Evolutionary conservation across 2,329 filamentous ascomycete genomes (phyloP).

Genomic region (Stagonosporopsis cucurbitacearum): DNA sequence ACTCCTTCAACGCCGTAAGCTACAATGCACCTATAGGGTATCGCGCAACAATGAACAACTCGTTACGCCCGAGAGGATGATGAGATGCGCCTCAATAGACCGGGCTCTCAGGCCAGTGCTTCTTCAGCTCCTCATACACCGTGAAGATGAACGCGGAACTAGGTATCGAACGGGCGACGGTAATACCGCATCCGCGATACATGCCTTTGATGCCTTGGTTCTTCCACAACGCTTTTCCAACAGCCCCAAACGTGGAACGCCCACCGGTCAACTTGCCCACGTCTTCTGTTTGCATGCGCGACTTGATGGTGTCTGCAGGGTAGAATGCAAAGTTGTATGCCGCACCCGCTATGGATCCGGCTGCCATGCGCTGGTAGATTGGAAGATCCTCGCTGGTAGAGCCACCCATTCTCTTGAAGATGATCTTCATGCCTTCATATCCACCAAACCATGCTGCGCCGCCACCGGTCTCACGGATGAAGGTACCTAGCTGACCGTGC

Average conservation of each 20-base stretch:
- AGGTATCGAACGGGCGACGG: constrained; percentile 82
- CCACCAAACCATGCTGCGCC: constrained; percentile 88
- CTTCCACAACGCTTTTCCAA: constrained; percentile 77
- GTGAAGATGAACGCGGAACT: constrained; percentile 99
- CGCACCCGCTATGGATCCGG: constrained; percentile 87
- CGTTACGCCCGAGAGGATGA: constrained; percentile 4
- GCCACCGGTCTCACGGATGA: constrained; percentile 92
- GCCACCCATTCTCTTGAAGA: constrained; percentile 65
- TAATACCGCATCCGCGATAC: constrained; percentile 95
- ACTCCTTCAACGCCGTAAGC: constrained; percentile 18
- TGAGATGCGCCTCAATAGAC: not conserved
- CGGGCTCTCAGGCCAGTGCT: constrained; percentile 39
- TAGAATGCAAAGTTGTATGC: constrained; percentile 98
- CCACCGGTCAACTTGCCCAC: constrained; percentile 61
- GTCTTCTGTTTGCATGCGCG: constrained; percentile 90
- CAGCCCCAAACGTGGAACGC: constrained; percentile 73
- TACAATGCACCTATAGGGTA: constrained; percentile 12
- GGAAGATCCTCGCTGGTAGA: constrained; percentile 65
- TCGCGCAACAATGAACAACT: constrained; percentile 11
- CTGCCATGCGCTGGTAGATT: constrained; percentile 84
- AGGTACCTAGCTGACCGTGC: constrained; percentile 91
- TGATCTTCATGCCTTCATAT: constrained; percentile 63
- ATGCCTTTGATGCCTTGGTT: constrained; percentile 82
- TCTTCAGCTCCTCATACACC: constrained; percentile 85
- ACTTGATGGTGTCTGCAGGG: constrained; percentile 96